Evolutionary conservation across 441 rosid genomes (phyloP), one percentile per base, ranked within the genome.

Genomic region (Pelargonium cotyledonis): DNA sequence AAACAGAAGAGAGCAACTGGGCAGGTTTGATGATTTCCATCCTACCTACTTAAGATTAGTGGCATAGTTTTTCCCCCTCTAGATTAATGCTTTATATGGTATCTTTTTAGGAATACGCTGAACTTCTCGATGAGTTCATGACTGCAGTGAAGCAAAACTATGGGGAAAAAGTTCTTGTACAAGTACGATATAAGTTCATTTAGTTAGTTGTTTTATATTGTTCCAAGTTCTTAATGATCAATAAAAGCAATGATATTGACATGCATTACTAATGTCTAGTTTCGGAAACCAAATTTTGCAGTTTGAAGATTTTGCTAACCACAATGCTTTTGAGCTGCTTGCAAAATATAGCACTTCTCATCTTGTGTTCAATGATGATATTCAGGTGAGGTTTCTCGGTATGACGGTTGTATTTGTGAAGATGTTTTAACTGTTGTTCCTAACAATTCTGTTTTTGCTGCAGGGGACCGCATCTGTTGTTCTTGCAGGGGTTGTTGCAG

Each of bases 401-500:
- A 14, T 14, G n/a, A 49, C 16, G 6, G 57, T 49, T 49, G 57
- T 14, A 40, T 40, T 49, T 14, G 3, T 49, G 57, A 49, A 49
- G 57, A n/a, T 11, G 1, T 49, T 12, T 49, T 35, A 35, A 14
- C 16, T 14, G 57, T 49, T 47, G 5, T 47, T 65, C 26, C 15
- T 70, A 64, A 64, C 12, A 14, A 23, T 65, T 70, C 46, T 69
- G 4, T 65, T 69, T n/a, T 23, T 66, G 70, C 57, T 49, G 16
- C 57, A 49, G 78, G 78, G 78, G n/a, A 75, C 78, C 0, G 74
- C 78, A 62, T 70, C 74, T 4, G 78, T 75, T 21, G 78, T 75
- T 4, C 73, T 75, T 12, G 71, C 78, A 21, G 78, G 78, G 18
- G 68, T 75, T 53, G 49, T 75, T 2, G 78, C 78, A 15, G 78